Percentiles rank a stretch among this genome's conserved stretches.
phyloP scores from a whole-genome alignment of 345 rosid genomes.

The Zanthoxylum bungeanum region DNA sequence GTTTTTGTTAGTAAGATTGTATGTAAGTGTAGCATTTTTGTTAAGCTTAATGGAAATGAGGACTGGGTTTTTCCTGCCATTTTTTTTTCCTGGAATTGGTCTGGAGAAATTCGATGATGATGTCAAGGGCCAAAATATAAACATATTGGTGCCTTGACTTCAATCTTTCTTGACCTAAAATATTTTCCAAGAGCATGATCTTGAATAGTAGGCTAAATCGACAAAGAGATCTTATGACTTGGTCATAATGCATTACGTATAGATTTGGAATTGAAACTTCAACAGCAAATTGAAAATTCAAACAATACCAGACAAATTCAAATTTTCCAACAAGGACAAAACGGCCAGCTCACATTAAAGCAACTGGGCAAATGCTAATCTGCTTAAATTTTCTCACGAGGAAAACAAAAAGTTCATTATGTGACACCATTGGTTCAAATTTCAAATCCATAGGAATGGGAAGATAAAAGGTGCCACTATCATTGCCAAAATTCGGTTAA shows the following conservation, averaged over 20 bases:
- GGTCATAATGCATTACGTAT: background rate
- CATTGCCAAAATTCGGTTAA: background rate
- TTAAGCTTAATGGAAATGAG: background rate
- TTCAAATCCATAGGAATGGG: background rate
- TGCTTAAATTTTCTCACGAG: background rate
- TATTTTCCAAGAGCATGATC: background rate
- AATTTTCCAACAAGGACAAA: background rate
- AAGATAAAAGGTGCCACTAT: background rate
- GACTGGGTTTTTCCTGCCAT: background rate
- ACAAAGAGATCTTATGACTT: background rate
- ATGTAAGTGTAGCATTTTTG: too few species aligned
- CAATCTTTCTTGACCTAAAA: background rate
- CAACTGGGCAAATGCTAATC: background rate
- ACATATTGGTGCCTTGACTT: background rate
- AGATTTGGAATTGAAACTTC: background rate
- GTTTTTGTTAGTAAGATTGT: too few species aligned
- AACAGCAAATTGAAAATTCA: background rate
- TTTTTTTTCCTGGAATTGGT: too few species aligned
- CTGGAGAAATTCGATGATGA: too few species aligned
- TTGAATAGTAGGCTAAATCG: background rate
- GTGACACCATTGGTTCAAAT: background rate
- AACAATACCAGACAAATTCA: background rate
- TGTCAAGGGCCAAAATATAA: too few species aligned
- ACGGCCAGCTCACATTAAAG: background rate
- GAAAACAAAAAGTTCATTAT: background rate